Percentiles rank a stretch among this genome's conserved stretches.
These are phyloP conservation scores for Aspergillus caelatus DNA, from an alignment of 2,329 filamentous ascomycete species.

Conservation along the genomic window DNA sequence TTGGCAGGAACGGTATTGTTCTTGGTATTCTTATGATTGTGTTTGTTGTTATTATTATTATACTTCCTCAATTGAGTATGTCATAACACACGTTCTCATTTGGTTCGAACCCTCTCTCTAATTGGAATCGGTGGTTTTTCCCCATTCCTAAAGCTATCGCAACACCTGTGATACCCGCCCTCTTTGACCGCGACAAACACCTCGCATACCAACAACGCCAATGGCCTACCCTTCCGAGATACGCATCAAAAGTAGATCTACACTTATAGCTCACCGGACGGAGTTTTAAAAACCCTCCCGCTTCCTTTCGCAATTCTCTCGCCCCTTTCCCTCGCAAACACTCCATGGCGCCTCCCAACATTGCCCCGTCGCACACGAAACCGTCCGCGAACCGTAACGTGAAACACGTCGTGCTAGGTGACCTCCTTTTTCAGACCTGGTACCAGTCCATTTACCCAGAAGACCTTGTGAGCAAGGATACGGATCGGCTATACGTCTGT, in stretches of 20 bases:
- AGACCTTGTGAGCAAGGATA: slow-evolving; percentile 58
- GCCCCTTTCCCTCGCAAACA: background rate
- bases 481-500: slow-evolving; percentile 78
- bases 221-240: slow-evolving; percentile 7
- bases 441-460: slow-evolving; percentile 88
- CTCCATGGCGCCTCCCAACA: slow-evolving; percentile 34
- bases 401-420: slow-evolving; percentile 81
- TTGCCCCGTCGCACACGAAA: slow-evolving; percentile 31
- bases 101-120: background rate
- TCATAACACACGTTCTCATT: background rate
- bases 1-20: background rate
- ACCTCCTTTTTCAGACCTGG: slow-evolving; percentile 84
- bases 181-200: slow-evolving; percentile 1
- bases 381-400: slow-evolving; percentile 70
- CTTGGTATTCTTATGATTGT: background rate
- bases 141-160: background rate
- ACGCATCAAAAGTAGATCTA: background rate
- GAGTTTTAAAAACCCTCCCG: background rate
- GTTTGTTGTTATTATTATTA: background rate
- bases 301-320: background rate
- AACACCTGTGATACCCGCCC: background rate
- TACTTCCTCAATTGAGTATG: background rate
- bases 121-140: background rate
- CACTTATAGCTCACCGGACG: background rate
- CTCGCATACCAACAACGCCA: background rate